Percentiles rank a stretch among this genome's conserved stretches.
Evolutionary conservation across 2,329 filamentous ascomycete species (phyloP).

Genomic region (Pezicula radicicola): DNA sequence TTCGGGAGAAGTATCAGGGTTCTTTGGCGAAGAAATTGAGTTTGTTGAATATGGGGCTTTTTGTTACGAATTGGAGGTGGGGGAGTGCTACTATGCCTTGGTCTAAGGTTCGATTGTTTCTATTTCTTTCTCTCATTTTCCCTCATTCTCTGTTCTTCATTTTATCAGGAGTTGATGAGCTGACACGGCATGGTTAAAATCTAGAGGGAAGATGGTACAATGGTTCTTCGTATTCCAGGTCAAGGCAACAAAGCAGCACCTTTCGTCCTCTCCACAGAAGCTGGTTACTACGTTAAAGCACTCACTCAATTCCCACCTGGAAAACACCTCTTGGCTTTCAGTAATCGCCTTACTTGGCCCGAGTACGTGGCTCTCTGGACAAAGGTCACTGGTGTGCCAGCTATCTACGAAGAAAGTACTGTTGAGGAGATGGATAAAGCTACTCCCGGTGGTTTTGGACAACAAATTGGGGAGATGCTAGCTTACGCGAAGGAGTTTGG

Average conservation of each 20-base stretch:
- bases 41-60: constrained; percentile 31
- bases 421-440: constrained; percentile 18
- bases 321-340: constrained; percentile 16
- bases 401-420: constrained; percentile 11
- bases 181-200: not conserved
- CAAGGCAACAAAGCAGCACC: constrained; percentile 13
- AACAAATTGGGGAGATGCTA: constrained; percentile 32
- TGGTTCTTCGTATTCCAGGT: constrained; percentile 7
- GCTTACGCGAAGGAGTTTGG: constrained; percentile 25
- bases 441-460: constrained; percentile 17
- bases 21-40: constrained; percentile 25
- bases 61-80: constrained; percentile 29
- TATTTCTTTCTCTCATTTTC: not conserved
- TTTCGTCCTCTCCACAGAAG: constrained; percentile 22
- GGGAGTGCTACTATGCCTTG: constrained; percentile 8
- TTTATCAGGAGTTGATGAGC: not conserved
- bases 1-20: constrained; percentile 17
- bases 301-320: constrained; percentile 21
- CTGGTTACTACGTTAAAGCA: constrained; percentile 27
- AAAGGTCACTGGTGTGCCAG: constrained; percentile 7
- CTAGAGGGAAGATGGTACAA: constrained; percentile 13
- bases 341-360: constrained; percentile 10
- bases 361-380: constrained; percentile 17
- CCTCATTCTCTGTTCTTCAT: not conserved
- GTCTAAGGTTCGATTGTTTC: constrained; percentile 6